Percentiles rank a stretch among this genome's conserved stretches.
Evolutionary conservation across 2,329 filamentous ascomycete genomes (phyloP).

Genomic region (Apiospora pterosperma): DNA sequence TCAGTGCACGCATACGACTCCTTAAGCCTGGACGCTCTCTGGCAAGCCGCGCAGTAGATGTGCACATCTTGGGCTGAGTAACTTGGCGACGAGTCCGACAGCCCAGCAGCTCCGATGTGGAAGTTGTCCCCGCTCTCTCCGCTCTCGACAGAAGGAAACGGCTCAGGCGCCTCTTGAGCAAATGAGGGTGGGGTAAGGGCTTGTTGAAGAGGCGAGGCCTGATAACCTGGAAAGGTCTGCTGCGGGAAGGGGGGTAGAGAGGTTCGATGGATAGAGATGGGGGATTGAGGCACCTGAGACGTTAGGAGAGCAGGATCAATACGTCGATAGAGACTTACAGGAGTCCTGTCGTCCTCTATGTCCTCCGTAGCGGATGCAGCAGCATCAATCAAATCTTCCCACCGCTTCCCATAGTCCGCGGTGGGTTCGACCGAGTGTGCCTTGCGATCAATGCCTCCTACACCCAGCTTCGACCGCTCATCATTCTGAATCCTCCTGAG

Average conservation of each 20-base stretch:
- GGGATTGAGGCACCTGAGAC: conserved; percentile 60
- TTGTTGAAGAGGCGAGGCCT: conserved; percentile 87
- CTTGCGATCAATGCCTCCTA: conserved; percentile 65
- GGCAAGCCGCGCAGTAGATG: conserved; percentile 90
- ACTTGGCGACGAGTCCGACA: conserved; percentile 68
- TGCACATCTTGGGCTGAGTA: conserved; percentile 75
- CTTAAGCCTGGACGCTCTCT: conserved; percentile 70
- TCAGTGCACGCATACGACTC: conserved; percentile 94
- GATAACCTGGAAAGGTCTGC: conserved; percentile 68
- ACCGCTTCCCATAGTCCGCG: conserved; percentile 80
- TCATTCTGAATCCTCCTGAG: conserved; percentile 56
- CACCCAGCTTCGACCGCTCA: conserved; percentile 60
- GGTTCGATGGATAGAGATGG: conserved; percentile 59
- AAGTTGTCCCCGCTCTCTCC: conserved; percentile 69
- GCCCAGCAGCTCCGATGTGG: conserved; percentile 62
- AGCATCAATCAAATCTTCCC: conserved; percentile 95
- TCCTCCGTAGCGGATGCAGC: conserved; percentile 88
- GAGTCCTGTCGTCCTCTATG: conserved; percentile 85
- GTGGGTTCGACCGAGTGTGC: conserved; percentile 83
- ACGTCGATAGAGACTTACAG: conserved; percentile 56
- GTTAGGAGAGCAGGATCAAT: conserved; percentile 41
- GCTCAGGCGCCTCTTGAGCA: conserved; percentile 65
- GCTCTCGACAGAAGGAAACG: conserved; percentile 88
- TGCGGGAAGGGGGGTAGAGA: conserved; percentile 60
- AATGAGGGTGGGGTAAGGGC: conserved; percentile 80